These are phyloP conservation scores for Pleurotus eryngii DNA, from an alignment of 768 basidiomycete species.

Conservation along the genomic window DNA sequence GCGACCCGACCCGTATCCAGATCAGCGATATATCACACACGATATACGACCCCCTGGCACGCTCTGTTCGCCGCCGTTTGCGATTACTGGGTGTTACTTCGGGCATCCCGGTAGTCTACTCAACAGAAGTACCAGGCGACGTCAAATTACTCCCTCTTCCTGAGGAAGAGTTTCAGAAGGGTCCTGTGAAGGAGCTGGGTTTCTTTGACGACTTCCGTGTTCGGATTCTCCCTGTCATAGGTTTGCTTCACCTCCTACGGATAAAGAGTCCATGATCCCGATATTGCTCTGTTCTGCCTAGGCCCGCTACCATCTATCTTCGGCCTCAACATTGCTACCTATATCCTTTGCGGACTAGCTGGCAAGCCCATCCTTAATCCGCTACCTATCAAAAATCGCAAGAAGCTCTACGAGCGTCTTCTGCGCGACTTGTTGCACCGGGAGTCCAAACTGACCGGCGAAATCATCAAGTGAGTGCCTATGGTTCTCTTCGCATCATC, in stretches of 20 bases:
- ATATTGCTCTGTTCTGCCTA: slow-evolving; percentile 14
- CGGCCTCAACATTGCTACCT: slow-evolving; percentile 86
- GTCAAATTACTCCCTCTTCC: slow-evolving; percentile 86
- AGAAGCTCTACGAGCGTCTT: slow-evolving; percentile 79
- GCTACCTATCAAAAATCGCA: slow-evolving; percentile 80
- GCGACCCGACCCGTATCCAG: slow-evolving; percentile 92
- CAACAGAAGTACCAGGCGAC: slow-evolving; percentile 88
- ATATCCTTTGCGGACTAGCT: slow-evolving; percentile 82
- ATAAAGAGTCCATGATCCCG: background rate
- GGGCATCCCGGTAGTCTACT: slow-evolving; percentile 89
- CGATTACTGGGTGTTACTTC: slow-evolving; percentile 58
- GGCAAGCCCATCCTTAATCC: slow-evolving; percentile 82
- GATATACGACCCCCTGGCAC: slow-evolving; percentile 91
- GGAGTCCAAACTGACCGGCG: slow-evolving; percentile 66
- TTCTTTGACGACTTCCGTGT: slow-evolving; percentile 93
- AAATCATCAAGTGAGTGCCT: slow-evolving; percentile 54
- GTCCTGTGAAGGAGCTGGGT: slow-evolving; percentile 83
- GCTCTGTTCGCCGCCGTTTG: slow-evolving; percentile 78
- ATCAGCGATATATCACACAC: slow-evolving; percentile 93
- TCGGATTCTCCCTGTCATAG: slow-evolving; percentile 88
- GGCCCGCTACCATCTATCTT: slow-evolving; percentile 88
- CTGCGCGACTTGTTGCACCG: slow-evolving; percentile 72
- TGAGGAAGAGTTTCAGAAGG: slow-evolving; percentile 90
- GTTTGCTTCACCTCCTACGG: slow-evolving; percentile 30
- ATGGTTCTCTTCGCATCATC: slow-evolving; percentile 18